phyloP scores from a whole-genome alignment of 345 rosid species.

The Salix suchowensis region DNA sequence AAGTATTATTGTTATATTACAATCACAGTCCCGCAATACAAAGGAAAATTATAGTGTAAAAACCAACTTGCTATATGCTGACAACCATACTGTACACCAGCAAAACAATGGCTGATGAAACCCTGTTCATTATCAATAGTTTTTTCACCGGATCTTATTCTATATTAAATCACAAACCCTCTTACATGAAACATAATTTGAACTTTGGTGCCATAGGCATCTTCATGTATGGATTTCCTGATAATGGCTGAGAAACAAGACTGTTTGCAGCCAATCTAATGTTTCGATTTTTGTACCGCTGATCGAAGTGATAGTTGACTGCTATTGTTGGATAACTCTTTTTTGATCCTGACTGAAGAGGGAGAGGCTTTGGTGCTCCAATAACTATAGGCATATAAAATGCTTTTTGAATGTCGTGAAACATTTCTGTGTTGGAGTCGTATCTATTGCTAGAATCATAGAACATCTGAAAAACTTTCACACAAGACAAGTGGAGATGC shows the following conservation, averaged over 20 bases:
- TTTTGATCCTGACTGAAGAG: neutral
- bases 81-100: too few species aligned
- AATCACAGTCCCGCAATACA: too few species aligned
- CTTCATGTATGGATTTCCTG: neutral
- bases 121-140: too few species aligned
- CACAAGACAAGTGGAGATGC: slow-evolving; percentile 37
- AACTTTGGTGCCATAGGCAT: neutral
- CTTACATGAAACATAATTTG: neutral
- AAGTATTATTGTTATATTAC: too few species aligned
- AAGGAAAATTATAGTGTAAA: too few species aligned
- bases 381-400: slow-evolving; percentile 37
- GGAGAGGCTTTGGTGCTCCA: slow-evolving; percentile 4
- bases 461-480: slow-evolving; percentile 47
- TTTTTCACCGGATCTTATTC: neutral
- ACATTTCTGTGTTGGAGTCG: slow-evolving; percentile 35
- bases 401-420: slow-evolving; percentile 53
- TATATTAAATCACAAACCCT: neutral
- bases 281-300: neutral
- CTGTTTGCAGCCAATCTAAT: neutral
- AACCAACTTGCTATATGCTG: too few species aligned
- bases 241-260: neutral
- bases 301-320: neutral
- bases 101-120: too few species aligned
- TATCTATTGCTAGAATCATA: slow-evolving; percentile 40
- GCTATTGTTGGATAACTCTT: neutral